phyloP scores from a whole-genome alignment of 805 yeast genomes.

The Ogataea wickerhamii region DNA sequence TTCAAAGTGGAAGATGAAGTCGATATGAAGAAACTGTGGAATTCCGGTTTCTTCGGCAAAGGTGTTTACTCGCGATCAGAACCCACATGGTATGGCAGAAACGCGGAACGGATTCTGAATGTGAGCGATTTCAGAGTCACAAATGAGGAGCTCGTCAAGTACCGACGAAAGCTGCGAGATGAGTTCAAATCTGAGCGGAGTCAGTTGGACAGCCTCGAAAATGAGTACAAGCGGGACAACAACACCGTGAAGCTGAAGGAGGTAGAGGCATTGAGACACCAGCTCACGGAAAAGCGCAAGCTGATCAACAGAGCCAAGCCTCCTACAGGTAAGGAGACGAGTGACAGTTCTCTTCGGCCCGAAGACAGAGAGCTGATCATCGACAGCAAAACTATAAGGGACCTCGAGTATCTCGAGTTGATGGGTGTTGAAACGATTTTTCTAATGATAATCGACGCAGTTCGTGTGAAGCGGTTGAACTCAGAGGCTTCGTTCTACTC shows the following conservation, averaged over 20 bases:
- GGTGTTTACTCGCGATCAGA: constrained; percentile 87
- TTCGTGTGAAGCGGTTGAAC: constrained; percentile 6
- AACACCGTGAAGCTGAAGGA: constrained; percentile 28
- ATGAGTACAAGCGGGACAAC: constrained; percentile 26
- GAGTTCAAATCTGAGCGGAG: constrained; percentile 69
- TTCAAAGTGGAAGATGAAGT: constrained; percentile 41
- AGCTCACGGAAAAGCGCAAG: constrained; percentile 20
- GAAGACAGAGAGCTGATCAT: constrained; percentile 37
- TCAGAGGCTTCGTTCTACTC: constrained; percentile 1
- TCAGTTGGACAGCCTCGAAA: constrained; percentile 47
- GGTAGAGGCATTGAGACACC: constrained; percentile 36
- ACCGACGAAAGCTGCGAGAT: constrained; percentile 67
- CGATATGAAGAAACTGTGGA: constrained; percentile 66
- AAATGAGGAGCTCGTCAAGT: constrained; percentile 74
- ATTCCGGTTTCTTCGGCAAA: constrained; percentile 88
- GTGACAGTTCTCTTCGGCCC: constrained; percentile 23
- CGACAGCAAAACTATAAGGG: constrained; percentile 22
- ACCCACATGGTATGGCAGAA: constrained; percentile 83
- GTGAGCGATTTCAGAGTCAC: constrained; percentile 31
- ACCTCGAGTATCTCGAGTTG: constrained; percentile 56
- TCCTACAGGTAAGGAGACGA: constrained; percentile 1
- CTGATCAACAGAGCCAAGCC: constrained; percentile 18
- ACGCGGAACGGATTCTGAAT: constrained; percentile 45
- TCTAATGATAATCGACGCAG: constrained; percentile 44
- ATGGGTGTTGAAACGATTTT: constrained; percentile 76